Conservation (phyloP, 2,329 filamentous ascomycete species). For the Polytolypa hystricis region DNA sequence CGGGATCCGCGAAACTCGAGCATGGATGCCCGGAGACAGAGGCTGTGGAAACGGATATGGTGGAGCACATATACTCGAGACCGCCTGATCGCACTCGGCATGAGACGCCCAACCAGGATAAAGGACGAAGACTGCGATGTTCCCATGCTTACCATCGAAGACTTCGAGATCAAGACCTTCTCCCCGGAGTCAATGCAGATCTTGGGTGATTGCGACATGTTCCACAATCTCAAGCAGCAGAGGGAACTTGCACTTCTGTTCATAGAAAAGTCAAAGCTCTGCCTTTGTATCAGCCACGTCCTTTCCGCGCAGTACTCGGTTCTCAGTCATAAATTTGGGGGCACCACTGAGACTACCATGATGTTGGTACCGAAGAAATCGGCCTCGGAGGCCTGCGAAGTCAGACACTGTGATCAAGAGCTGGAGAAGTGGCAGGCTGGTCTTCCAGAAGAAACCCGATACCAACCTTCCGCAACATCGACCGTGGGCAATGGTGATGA, state of each 20-base stretch:
- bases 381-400: constrained; percentile 67
- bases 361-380: constrained; percentile 87
- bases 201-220: constrained; percentile 56
- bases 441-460: constrained; percentile 61
- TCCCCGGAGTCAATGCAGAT: constrained; percentile 58
- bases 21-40: constrained; percentile 63
- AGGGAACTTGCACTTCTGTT: constrained; percentile 75
- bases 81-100: constrained; percentile 80
- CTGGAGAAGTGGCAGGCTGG: constrained; percentile 66
- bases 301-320: constrained; percentile 88
- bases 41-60: constrained; percentile 91
- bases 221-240: constrained; percentile 63
- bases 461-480: constrained; percentile 51
- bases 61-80: constrained; percentile 97
- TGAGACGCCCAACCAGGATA: constrained; percentile 84
- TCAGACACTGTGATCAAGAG: constrained; percentile 67
- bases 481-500: constrained; percentile 38
- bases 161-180: constrained; percentile 68
- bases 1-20: constrained; percentile 69
- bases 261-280: constrained; percentile 82
- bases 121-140: constrained; percentile 92
- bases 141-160: constrained; percentile 71
- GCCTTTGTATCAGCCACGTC: constrained; percentile 79
- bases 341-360: constrained; percentile 66
- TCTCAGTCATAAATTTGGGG: constrained; percentile 62